phyloP scores from a whole-genome alignment of 495 filamentous ascomycete genomes.

The Xylaria intraflava region DNA sequence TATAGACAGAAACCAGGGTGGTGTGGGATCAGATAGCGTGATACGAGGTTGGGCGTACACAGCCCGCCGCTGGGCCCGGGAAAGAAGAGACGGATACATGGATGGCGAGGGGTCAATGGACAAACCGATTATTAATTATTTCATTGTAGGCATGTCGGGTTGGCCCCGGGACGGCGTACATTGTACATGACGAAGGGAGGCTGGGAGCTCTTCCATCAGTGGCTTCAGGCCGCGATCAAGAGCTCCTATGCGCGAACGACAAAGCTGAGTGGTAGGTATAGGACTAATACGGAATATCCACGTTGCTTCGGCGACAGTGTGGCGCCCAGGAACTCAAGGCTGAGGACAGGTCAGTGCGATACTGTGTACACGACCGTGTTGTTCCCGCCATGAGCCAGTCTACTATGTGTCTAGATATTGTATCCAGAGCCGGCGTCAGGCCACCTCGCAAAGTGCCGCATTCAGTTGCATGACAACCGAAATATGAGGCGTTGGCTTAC shows the following conservation, averaged over 20 bases:
- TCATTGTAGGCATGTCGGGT: neutral
- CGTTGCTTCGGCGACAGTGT: constrained; percentile 2
- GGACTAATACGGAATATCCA: neutral
- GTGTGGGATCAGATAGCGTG: neutral
- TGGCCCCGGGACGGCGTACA: neutral
- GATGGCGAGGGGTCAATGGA: constrained; percentile 1
- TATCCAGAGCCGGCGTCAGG: neutral
- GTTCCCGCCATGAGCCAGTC: neutral
- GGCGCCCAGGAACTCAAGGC: constrained; percentile 10
- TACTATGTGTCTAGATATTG: neutral
- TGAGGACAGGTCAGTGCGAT: neutral
- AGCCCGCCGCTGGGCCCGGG: no score
- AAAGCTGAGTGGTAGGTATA: no score
- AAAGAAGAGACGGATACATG: neutral
- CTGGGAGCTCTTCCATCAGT: constrained; percentile 1
- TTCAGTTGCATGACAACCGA: constrained; percentile 1
- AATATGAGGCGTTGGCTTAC: neutral
- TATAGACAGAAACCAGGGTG: constrained; percentile 1
- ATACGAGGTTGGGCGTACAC: constrained; percentile 8
- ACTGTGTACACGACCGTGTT: neutral
- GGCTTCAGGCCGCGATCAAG: constrained; percentile 4
- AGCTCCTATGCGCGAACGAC: neutral
- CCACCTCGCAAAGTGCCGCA: neutral
- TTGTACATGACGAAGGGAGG: neutral
- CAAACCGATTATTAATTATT: neutral